These are phyloP conservation scores for Populus hybrid DNA, from an alignment of 441 rosid genomes.

Conservation along the genomic window DNA sequence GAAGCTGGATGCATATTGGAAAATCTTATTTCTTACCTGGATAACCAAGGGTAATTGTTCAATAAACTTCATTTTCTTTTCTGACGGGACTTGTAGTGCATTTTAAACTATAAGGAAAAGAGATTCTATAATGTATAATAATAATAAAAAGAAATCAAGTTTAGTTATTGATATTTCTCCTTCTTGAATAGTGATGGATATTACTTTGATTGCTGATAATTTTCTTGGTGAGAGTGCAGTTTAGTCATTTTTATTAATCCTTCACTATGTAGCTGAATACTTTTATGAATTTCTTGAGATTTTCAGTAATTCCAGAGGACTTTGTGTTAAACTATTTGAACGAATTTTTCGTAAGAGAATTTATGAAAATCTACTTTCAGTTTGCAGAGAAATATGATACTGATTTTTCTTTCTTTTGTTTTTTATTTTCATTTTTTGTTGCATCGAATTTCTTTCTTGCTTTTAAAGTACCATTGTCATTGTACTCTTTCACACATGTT, in stretches of 20 bases:
- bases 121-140: background rate
- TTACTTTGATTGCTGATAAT: background rate
- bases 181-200: background rate
- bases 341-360: background rate
- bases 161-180: background rate
- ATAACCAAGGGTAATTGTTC: conserved; percentile 64
- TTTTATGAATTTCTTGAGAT: background rate
- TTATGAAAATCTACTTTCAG: background rate
- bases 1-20: conserved; percentile 99
- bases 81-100: conserved; percentile 4
- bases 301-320: background rate
- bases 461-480: background rate
- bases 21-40: conserved; percentile 72
- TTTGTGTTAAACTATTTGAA: background rate
- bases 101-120: background rate
- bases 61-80: background rate
- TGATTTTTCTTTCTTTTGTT: background rate
- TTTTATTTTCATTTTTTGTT: no score
- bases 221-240: background rate
- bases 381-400: background rate
- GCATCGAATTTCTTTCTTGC: background rate
- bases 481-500: background rate
- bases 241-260: background rate
- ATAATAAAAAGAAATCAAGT: background rate
- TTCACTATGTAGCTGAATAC: background rate